These are phyloP conservation scores for Aspergillus viridinutans DNA, from an alignment of 2,329 filamentous ascomycete species.

Conservation along the genomic window DNA sequence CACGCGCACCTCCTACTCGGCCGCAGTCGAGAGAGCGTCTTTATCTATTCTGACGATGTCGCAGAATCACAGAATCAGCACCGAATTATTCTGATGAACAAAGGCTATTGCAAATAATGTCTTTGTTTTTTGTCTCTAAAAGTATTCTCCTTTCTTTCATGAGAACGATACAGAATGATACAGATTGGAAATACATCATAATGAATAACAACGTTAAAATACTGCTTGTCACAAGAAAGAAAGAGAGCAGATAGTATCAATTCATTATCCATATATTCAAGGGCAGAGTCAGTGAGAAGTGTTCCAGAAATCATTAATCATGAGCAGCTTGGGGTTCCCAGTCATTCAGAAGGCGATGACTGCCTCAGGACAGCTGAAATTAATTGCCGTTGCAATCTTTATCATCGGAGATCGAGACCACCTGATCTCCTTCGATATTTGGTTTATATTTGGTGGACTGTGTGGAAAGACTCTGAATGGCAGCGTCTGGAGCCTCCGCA, in stretches of 20 bases:
- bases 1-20: neutral
- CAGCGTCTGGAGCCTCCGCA: conserved; percentile 65
- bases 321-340: neutral
- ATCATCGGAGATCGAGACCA: conserved; percentile 50
- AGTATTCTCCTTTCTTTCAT: neutral
- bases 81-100: neutral
- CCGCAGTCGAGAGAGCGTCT: neutral
- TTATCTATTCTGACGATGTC: neutral
- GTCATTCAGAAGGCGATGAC: neutral
- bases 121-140: neutral
- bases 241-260: neutral
- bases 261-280: neutral
- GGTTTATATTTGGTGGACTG: conserved; percentile 59
- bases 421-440: conserved; percentile 71
- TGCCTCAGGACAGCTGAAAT: neutral
- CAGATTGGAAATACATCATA: neutral
- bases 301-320: neutral
- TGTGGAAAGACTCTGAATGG: conserved; percentile 63
- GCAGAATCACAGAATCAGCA: neutral
- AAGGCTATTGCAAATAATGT: neutral
- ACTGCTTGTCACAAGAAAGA: neutral
- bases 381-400: neutral
- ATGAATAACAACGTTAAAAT: neutral
- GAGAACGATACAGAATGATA: neutral
- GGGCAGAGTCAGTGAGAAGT: neutral